Evolutionary conservation across 257 asterid genomes (phyloP).

Genomic region (Przewalskia tangutica): DNA sequence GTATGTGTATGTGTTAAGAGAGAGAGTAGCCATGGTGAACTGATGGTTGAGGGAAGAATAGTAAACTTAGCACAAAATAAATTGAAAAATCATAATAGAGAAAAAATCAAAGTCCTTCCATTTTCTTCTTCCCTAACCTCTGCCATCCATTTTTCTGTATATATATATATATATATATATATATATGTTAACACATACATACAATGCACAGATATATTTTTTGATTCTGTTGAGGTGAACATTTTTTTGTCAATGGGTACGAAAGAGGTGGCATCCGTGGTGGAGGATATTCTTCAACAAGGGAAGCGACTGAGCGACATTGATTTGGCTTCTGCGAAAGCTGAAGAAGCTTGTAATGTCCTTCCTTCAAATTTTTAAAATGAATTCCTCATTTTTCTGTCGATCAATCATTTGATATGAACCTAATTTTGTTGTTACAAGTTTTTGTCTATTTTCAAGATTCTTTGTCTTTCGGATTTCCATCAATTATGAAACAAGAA

Average conservation of each 20-base stretch:
- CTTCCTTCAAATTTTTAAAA: background rate
- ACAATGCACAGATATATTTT: background rate
- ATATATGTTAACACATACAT: background rate
- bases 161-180: background rate
- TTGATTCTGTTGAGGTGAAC: background rate
- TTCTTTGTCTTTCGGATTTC: background rate
- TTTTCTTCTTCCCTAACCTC: slow-evolving; percentile 12
- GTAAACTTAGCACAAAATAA: background rate
- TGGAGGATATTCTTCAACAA: slow-evolving; percentile 65
- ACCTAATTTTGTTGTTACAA: background rate
- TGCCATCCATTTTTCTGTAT: background rate
- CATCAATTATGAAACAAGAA: background rate
- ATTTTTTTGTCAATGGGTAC: slow-evolving; percentile 16
- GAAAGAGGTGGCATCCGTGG: slow-evolving; percentile 51
- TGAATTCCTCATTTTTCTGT: background rate
- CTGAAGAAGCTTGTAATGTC: slow-evolving; percentile 69
- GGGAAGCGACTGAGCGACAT: slow-evolving; percentile 42
- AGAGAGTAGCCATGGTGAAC: slow-evolving; percentile 7
- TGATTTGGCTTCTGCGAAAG: slow-evolving; percentile 71
- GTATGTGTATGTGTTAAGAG: background rate
- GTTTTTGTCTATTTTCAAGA: background rate
- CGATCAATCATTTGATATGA: background rate
- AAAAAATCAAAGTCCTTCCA: slow-evolving; percentile 12
- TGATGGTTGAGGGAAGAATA: background rate
- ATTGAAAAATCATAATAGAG: slow-evolving; percentile 4